Percentiles rank a stretch among this genome's conserved stretches.
Evolutionary conservation across 495 filamentous ascomycete genomes (phyloP).

Genomic region (Podospora pseudocomata): DNA sequence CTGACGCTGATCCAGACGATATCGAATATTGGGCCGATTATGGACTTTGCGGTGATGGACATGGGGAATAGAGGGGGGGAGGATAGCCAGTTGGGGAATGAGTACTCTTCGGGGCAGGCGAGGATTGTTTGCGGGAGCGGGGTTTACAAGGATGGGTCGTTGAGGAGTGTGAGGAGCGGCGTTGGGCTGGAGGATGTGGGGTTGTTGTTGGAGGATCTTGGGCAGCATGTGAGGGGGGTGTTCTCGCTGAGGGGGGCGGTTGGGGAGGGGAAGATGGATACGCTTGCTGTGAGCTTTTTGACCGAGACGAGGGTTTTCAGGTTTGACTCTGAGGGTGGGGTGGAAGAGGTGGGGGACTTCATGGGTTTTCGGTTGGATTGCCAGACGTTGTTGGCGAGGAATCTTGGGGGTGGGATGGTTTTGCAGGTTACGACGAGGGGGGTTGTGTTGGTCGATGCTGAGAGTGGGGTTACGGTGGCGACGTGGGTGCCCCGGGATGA

Average conservation of each 20-base stretch:
- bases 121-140: constrained; percentile 90
- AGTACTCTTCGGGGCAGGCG: constrained; percentile 91
- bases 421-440: constrained; percentile 72
- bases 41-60: constrained; percentile 94
- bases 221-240: constrained; percentile 62
- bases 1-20: constrained; percentile 72
- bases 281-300: constrained; percentile 74
- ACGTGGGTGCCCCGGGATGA: constrained; percentile 61
- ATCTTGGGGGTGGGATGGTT: constrained; percentile 58
- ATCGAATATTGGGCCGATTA: constrained; percentile 80
- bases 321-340: constrained; percentile 70
- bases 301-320: constrained; percentile 78
- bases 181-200: constrained; percentile 90
- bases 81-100: constrained; percentile 69
- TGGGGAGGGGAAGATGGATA: constrained; percentile 53
- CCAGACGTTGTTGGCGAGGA: constrained; percentile 67
- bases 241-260: constrained; percentile 50
- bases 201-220: constrained; percentile 67
- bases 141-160: constrained; percentile 76
- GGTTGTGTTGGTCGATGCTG: constrained; percentile 61
- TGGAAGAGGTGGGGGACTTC: constrained; percentile 78
- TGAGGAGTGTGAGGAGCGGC: constrained; percentile 86
- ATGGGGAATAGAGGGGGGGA: constrained; percentile 76
- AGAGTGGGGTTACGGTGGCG: constrained; percentile 62
- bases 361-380: constrained; percentile 64